Percentiles rank a stretch among this genome's conserved stretches.
These are phyloP conservation scores for Coemansia sp. DNA, from an alignment of 192 early-diverging fungal species.

Conservation along the genomic window DNA sequence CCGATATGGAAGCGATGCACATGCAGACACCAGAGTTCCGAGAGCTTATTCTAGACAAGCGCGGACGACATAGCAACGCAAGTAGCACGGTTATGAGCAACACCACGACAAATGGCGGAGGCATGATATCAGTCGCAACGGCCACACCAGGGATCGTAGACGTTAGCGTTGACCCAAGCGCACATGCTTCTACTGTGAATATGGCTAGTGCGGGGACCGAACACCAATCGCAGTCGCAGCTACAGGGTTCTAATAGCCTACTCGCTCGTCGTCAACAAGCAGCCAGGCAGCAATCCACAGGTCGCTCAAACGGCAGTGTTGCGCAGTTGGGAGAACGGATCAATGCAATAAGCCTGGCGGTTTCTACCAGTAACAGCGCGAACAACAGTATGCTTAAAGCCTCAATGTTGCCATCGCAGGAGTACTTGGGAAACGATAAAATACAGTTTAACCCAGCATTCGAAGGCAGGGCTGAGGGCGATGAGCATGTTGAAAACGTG, in stretches of 20 bases:
- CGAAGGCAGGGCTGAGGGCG: conserved; percentile 10
- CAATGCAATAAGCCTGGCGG: conserved; percentile 16
- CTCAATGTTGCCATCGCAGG: conserved; percentile 7
- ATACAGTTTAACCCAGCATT: conserved; percentile 17
- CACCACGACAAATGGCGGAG: not conserved
- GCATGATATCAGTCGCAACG: not conserved
- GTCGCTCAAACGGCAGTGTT: not conserved
- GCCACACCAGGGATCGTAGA: not conserved
- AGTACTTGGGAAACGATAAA: conserved; percentile 1
- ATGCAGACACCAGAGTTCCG: conserved; percentile 33
- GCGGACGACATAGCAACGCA: conserved; percentile 13
- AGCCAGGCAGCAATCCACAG: conserved; percentile 2
- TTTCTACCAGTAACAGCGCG: not conserved
- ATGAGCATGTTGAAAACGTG: conserved; percentile 6
- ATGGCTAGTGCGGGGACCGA: not conserved
- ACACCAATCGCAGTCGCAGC: not conserved
- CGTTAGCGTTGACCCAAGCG: not conserved
- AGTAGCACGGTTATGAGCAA: not conserved
- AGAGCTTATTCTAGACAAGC: conserved; percentile 24
- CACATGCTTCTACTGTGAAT: not conserved
- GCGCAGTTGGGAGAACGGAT: conserved; percentile 16
- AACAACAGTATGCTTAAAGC: not conserved
- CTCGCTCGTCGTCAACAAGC: conserved; percentile 9
- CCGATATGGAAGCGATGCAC: conserved; percentile 34
- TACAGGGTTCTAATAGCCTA: not conserved